Evolutionary conservation across 1,139 yeast species (phyloP).

Genomic region (Arxiozyma heterogenica): DNA sequence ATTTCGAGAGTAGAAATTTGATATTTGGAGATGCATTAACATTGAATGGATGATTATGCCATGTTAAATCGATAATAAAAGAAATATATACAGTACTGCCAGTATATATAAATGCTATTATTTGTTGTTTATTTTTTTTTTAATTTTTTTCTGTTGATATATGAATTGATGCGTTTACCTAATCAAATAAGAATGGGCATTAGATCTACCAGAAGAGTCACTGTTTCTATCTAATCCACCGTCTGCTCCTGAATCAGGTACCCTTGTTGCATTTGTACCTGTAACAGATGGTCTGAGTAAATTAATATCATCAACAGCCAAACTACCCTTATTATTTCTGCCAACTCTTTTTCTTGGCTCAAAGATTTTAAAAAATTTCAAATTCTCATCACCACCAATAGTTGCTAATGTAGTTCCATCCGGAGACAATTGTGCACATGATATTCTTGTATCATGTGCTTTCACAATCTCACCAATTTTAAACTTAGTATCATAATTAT

Average conservation of each 20-base stretch:
- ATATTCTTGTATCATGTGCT: slow-evolving; percentile 87
- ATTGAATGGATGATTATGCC: background rate
- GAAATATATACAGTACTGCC: background rate
- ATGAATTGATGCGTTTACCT: background rate
- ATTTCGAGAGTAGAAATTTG: background rate
- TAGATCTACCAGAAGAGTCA: slow-evolving; percentile 1
- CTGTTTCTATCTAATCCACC: background rate
- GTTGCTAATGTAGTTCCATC: slow-evolving; percentile 88
- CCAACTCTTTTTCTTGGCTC: slow-evolving; percentile 37
- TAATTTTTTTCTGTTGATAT: background rate
- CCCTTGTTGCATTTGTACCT: slow-evolving; percentile 7
- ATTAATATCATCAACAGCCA: slow-evolving; percentile 10
- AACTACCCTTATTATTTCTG: slow-evolving; percentile 13
- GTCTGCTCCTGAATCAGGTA: background rate
- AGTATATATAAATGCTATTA: background rate
- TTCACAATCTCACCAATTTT: slow-evolving; percentile 79
- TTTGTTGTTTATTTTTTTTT: background rate
- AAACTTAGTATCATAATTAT: slow-evolving; percentile 77
- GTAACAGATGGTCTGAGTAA: slow-evolving; percentile 5
- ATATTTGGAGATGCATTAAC: too few species aligned
- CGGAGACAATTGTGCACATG: slow-evolving; percentile 78
- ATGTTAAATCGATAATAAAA: background rate
- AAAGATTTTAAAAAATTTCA: slow-evolving; percentile 90
- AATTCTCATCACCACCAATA: slow-evolving; percentile 92
- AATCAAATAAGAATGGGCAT: slow-evolving; percentile 2